phyloP scores from a whole-genome alignment of 2,329 filamentous ascomycete species.

The Rasamsonia emersonii region DNA sequence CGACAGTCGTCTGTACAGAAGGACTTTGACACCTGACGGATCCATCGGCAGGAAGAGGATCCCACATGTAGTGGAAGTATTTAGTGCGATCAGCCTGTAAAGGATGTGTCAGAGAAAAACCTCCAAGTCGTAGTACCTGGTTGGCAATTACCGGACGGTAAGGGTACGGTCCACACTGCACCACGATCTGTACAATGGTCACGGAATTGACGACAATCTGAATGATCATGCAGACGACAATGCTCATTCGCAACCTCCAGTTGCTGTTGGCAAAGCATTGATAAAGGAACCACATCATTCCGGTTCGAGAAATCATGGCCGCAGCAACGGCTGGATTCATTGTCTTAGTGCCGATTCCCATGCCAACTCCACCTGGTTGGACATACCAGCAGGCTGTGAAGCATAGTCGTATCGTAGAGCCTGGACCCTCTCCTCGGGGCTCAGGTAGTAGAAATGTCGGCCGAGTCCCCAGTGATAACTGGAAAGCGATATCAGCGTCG shows the following conservation, averaged over 20 bases:
- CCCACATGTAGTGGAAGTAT: constrained; percentile 34
- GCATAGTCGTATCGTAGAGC: constrained; percentile 22
- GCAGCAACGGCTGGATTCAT: constrained; percentile 21
- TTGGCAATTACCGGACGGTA: constrained; percentile 19
- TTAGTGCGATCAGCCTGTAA: constrained; percentile 17
- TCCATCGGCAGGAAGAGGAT: constrained; percentile 23
- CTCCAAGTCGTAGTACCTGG: background rate
- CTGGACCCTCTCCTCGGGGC: constrained; percentile 13
- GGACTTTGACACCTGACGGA: constrained; percentile 27
- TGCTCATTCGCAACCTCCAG: constrained; percentile 19
- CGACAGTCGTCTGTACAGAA: constrained; percentile 23
- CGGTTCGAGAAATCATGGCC: constrained; percentile 26
- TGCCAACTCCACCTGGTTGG: background rate
- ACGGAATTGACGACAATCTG: constrained; percentile 26
- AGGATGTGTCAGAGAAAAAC: background rate
- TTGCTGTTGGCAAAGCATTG: constrained; percentile 25
- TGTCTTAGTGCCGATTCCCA: constrained; percentile 8
- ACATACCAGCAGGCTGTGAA: constrained; percentile 16
- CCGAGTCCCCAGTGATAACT: constrained; percentile 25
- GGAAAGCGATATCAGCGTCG: background rate
- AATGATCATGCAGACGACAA: constrained; percentile 23
- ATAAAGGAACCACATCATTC: constrained; percentile 30
- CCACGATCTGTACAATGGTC: constrained; percentile 25
- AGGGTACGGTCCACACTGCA: constrained; percentile 28
- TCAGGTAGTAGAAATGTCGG: constrained; percentile 24